Base-by-base conservation (phyloP, 108 stramenopile species). In the Cyclotella distinguenda region DNA sequence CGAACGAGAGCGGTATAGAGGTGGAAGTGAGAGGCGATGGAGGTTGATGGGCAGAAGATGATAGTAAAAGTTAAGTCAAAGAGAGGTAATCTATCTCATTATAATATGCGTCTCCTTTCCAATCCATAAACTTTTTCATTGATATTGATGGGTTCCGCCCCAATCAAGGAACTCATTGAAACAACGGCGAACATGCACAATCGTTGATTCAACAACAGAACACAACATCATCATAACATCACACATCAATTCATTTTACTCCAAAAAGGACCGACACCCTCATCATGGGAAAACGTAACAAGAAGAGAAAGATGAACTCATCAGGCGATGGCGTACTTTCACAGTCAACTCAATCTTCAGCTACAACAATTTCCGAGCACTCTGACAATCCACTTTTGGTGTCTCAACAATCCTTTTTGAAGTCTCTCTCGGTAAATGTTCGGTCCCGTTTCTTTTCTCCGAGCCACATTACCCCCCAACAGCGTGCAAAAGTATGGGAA, bases 401-500 rank as follows among this genome's bases (percentile, higher is more conserved):
- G 19, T 49, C 52, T 12, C 86, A 86, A 48, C 36, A 69, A 53
- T 35, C 27, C 69, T 91, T 82, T 47, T 82, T 76, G 5, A 54
- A 62, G 18, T 66, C 77, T 8, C 61, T 90, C 28, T 56, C 87
- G 10, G 50, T 30, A 3, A 18, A 63, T 28, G 79, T 81, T 42
- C 70, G 78, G 13, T 22, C 64, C 36, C 59, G 83, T 47, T 86
- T 89, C 73, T 94, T 94, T 63, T 80, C 86, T 8, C 61, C 72
- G 38, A 66, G 33, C 0, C 62, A 64, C 19, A 45, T 84, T 2
- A 55, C 56, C 9, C 82, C 84, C 6, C 72, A 80, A 31, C 85
- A 85, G 18, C 83, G 94, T 5, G 88, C 80, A 1, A 80, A 84
- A 53, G 48, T 91, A 11, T 95, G 91, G 91, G 85, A 76, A 66